Evolutionary conservation across 2,329 filamentous ascomycete species (phyloP), one percentile per base, ranked within the genome.

Genomic region (Botrytis fragariae): DNA sequence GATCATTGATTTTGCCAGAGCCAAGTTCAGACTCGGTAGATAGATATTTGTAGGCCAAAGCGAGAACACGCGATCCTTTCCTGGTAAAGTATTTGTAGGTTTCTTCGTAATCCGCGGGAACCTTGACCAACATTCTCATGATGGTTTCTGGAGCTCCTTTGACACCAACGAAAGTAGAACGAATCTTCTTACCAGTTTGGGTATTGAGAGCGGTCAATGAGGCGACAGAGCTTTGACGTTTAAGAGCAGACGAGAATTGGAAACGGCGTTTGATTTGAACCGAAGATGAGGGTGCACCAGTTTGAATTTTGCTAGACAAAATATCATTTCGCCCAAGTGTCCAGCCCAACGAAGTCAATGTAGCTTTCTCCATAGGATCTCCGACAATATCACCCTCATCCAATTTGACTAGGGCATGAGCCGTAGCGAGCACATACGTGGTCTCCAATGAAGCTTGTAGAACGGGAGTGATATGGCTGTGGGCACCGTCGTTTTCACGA

Each of bases 311-410:
- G 82, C 90, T 92, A 42, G 90, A 90, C 25, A 99, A 88, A 45
- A 88, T 91, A 79, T 99, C 95, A 77, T 97, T 96, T 79, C 90
- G 92, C 65, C 95, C 95, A n/a, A 99, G 87, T 73, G 88, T 91
- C 96, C 96, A 99, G 71, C 95, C 95, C 18, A 99, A 90, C 72
- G 95, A 94, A 67, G 88, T 86, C 42, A 99, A 86, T 1, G 96
- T 98, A 62, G 96, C 96, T 84, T 98, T 98, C 81, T 99, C 96
- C 96, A 99, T 99, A 3, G 96, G 96, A 80, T 99, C 96, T 79
- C 96, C 96, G 62, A 99, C 96, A 78, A 98, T 92, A 20, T 99
- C 96, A 32, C 96, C 96, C 82, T 99, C 96, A 77, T 99, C 96
- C 25, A 99, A 88, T 81, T 95, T 98, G 68, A 99, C 97, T 42